These are phyloP conservation scores for Boletales sp. DNA, from an alignment of 768 basidiomycete genomes.

Conservation along the genomic window DNA sequence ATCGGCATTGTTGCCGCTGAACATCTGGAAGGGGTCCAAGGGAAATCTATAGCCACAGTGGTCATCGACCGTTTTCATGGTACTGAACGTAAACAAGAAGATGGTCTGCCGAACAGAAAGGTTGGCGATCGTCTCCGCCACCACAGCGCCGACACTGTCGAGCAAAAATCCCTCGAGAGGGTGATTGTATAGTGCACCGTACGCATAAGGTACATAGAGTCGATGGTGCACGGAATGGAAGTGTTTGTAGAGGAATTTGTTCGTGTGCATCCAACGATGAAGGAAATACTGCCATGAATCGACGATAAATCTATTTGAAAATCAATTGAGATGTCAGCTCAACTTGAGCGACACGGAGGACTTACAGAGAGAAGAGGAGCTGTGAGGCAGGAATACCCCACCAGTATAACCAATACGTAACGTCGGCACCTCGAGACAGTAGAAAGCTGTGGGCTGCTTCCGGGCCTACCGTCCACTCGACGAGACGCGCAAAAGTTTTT, in stretches of 20 bases:
- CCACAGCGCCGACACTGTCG: conserved; percentile 74
- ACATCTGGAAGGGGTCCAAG: conserved; percentile 86
- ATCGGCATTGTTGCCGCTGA: conserved; percentile 88
- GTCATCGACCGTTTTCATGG: conserved; percentile 92
- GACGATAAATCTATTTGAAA: conserved; percentile 68
- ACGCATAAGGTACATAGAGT: conserved; percentile 95
- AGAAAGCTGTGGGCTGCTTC: conserved; percentile 36
- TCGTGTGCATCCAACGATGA: conserved; percentile 88
- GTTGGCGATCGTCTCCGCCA: conserved; percentile 66
- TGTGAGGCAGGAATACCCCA: conserved; percentile 81
- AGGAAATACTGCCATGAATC: conserved; percentile 99
- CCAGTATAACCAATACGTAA: conserved; percentile 81
- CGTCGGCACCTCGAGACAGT: conserved; percentile 33
- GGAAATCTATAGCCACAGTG: conserved; percentile 90
- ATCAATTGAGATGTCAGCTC: background rate
- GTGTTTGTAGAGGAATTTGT: conserved; percentile 86
- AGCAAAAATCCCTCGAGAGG: conserved; percentile 91
- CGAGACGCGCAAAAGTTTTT: conserved; percentile 37
- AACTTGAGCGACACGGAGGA: conserved; percentile 14
- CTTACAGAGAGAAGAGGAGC: conserved; percentile 79
- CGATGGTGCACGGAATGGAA: conserved; percentile 95
- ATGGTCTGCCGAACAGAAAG: conserved; percentile 82
- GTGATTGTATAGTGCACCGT: conserved; percentile 96
- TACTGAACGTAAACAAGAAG: conserved; percentile 78
- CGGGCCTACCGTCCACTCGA: conserved; percentile 40